These are phyloP conservation scores for Pholiota microspora DNA, from an alignment of 768 basidiomycete species.

Conservation along the genomic window DNA sequence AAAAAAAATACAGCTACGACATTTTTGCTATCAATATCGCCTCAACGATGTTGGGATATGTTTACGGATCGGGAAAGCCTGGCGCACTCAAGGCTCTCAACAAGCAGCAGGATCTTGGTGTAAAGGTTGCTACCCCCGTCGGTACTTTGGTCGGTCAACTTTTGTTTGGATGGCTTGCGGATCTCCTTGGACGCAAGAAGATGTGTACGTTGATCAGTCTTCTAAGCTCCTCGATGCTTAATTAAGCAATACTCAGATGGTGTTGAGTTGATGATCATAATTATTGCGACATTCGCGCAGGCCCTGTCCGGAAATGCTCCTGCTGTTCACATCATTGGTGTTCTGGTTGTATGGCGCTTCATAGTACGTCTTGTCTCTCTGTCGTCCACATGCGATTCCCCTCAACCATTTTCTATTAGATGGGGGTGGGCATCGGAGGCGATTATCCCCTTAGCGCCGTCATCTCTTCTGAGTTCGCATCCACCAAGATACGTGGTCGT, in stretches of 20 bases:
- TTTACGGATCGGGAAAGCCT: conserved; percentile 52
- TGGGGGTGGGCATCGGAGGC: conserved; percentile 85
- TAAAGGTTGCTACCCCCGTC: conserved; percentile 77
- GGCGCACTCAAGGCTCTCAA: conserved; percentile 37
- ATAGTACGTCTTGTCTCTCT: conserved; percentile 34
- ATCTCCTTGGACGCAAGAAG: conserved; percentile 70
- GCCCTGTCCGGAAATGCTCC: conserved; percentile 68
- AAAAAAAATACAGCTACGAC: conserved; percentile 51
- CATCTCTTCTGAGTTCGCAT: conserved; percentile 87
- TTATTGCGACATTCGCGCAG: conserved; percentile 76
- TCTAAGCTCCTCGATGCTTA: not conserved
- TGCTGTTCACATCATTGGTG: conserved; percentile 71
- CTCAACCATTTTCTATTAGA: conserved; percentile 31
- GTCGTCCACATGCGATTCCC: not conserved
- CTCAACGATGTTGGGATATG: conserved; percentile 78
- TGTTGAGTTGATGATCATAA: conserved; percentile 78
- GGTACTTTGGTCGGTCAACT: conserved; percentile 77
- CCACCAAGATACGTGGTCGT: conserved; percentile 72
- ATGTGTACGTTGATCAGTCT: conserved; percentile 56
- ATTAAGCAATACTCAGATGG: conserved; percentile 42
- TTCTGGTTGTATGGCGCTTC: conserved; percentile 82
- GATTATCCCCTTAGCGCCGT: conserved; percentile 86
- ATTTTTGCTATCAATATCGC: conserved; percentile 91
- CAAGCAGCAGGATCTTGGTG: conserved; percentile 67
- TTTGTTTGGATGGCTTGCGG: conserved; percentile 80